Conservation (phyloP, 169 alveolate species). For the Cryptosporidium viatorum region DNA sequence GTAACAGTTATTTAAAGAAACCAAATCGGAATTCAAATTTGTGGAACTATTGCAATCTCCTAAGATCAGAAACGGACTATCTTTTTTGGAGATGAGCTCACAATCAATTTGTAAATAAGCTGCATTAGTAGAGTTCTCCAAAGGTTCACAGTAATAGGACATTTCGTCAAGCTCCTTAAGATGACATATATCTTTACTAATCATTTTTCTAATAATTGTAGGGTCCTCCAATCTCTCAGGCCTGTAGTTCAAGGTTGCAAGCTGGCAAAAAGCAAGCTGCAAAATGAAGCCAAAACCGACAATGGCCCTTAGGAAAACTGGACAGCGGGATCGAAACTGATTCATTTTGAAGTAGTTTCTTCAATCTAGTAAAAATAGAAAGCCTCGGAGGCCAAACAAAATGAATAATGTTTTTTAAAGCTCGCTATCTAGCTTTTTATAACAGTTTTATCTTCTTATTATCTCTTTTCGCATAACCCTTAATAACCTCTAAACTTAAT, state of each 20-base stretch:
- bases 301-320: neutral
- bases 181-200: slow-evolving; percentile 3
- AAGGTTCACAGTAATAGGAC: neutral
- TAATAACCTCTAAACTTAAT: too few species aligned
- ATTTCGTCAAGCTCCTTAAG: neutral
- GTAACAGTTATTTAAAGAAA: neutral
- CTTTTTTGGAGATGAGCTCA: neutral
- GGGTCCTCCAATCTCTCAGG: neutral
- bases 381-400: neutral
- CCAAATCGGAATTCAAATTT: neutral
- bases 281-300: neutral
- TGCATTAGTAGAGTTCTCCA: neutral
- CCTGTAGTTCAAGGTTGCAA: neutral
- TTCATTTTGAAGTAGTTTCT: neutral
- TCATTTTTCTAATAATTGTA: neutral
- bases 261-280: neutral
- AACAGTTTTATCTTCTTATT: too few species aligned
- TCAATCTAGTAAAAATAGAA: neutral
- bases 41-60: neutral
- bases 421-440: neutral
- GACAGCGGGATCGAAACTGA: neutral
- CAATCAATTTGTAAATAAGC: slow-evolving; percentile 34
- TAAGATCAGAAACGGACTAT: neutral
- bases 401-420: neutral
- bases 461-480: neutral